Percentiles rank a stretch among this genome's conserved stretches.
Evolutionary conservation across 208 protist species (phyloP).

Genomic region (Tritrichomonas musculus): DNA sequence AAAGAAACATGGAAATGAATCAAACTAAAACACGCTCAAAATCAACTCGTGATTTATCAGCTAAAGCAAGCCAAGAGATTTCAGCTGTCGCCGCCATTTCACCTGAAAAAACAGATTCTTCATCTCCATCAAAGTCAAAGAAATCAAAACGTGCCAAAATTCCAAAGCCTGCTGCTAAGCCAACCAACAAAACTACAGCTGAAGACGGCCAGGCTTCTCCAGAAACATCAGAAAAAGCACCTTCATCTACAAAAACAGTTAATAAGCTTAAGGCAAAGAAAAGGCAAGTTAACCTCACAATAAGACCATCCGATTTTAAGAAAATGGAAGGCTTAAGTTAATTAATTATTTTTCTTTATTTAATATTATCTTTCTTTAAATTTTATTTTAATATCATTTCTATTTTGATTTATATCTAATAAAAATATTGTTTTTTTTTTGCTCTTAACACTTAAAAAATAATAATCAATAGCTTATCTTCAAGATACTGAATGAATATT

Average conservation of each 20-base stretch:
- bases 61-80: neutral
- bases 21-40: neutral
- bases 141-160: neutral
- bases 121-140: neutral
- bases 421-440: neutral
- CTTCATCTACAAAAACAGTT: neutral
- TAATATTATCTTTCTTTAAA: neutral
- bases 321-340: neutral
- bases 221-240: neutral
- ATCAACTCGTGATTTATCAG: neutral
- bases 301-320: neutral
- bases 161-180: neutral
- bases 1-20: neutral
- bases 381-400: neutral
- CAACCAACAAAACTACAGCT: neutral
- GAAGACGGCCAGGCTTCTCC: neutral
- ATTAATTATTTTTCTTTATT: neutral
- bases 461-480: no score
- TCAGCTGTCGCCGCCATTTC: neutral
- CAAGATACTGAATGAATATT: no score
- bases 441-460: no score
- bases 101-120: neutral
- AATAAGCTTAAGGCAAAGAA: neutral
- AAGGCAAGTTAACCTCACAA: neutral
- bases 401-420: neutral